These are phyloP conservation scores for Salvia splendens DNA, from an alignment of 257 asterid species.

Conservation along the genomic window DNA sequence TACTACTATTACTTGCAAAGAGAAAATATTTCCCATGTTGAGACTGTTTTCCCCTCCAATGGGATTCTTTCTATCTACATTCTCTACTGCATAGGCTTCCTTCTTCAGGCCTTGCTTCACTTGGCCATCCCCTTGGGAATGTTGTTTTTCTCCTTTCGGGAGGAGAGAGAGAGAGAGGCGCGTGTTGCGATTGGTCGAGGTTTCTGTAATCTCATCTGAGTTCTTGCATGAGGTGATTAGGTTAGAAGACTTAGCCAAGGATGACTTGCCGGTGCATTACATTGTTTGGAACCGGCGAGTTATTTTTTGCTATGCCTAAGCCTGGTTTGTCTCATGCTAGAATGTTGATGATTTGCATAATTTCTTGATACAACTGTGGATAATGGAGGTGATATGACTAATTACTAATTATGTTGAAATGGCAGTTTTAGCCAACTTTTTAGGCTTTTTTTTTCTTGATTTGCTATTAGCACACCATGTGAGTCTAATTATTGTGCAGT, in stretches of 20 bases:
- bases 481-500: neutral
- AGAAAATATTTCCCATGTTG: constrained; percentile 1
- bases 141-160: constrained; percentile 34
- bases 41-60: constrained; percentile 7
- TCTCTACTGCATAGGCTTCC: constrained; percentile 23
- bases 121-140: constrained; percentile 16
- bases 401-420: neutral
- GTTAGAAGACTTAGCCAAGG: constrained; percentile 77
- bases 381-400: neutral
- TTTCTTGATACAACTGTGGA: neutral
- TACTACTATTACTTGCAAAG: neutral
- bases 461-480: too few relatives aligned
- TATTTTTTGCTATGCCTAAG: constrained; percentile 58
- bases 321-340: constrained; percentile 69
- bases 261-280: constrained; percentile 82
- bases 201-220: constrained; percentile 39
- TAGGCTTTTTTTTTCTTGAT: neutral
- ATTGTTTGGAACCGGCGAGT: constrained; percentile 47
- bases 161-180: constrained; percentile 8
- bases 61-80: neutral
- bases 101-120: constrained; percentile 9
- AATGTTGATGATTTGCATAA: constrained; percentile 39
- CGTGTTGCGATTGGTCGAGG: constrained; percentile 18
- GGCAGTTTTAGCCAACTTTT: neutral
- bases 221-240: constrained; percentile 73